Evolutionary conservation across 2,329 filamentous ascomycete genomes (phyloP).

Genomic region (Stagonosporopsis vannaccii): DNA sequence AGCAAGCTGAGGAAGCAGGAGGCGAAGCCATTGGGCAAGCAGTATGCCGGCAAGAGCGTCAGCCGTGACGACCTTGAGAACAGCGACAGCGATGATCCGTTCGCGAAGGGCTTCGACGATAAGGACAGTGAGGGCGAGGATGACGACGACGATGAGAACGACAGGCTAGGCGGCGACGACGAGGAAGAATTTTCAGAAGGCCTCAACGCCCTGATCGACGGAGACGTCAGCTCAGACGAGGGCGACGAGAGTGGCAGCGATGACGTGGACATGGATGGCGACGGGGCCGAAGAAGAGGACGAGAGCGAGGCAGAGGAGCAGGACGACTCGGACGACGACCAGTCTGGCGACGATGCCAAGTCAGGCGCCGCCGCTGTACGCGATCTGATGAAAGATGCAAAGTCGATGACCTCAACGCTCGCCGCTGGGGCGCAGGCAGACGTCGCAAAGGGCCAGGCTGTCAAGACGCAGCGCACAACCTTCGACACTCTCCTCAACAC

Average conservation of each 20-base stretch:
- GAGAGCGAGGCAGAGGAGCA: conserved; percentile 61
- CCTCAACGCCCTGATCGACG: conserved; percentile 52
- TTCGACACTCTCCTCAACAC: conserved; percentile 91
- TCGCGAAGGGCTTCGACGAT: conserved; percentile 55
- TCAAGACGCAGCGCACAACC: conserved; percentile 82
- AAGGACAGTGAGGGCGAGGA: conserved; percentile 40
- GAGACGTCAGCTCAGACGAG: conserved; percentile 60
- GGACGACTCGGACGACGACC: conserved; percentile 49
- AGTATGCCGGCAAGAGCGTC: conserved; percentile 80
- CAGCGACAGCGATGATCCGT: conserved; percentile 63
- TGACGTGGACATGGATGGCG: conserved; percentile 53
- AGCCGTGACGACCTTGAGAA: conserved; percentile 69
- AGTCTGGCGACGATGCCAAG: conserved; percentile 33
- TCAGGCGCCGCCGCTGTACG: conserved; percentile 64
- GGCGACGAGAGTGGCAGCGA: conserved; percentile 50
- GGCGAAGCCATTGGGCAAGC: conserved; percentile 72
- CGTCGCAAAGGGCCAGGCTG: conserved; percentile 82
- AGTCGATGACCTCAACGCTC: conserved; percentile 69
- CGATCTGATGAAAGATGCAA: conserved; percentile 72
- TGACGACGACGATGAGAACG: conserved; percentile 21
- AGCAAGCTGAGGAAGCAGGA: conserved; percentile 82
- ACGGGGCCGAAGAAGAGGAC: conserved; percentile 59
- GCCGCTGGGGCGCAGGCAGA: conserved; percentile 76
- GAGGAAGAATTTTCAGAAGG: conserved; percentile 28
- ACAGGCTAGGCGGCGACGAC: conserved; percentile 29